Evolutionary conservation across 139 green algal species (phyloP).

Genomic region (Coelastrella sp.): DNA sequence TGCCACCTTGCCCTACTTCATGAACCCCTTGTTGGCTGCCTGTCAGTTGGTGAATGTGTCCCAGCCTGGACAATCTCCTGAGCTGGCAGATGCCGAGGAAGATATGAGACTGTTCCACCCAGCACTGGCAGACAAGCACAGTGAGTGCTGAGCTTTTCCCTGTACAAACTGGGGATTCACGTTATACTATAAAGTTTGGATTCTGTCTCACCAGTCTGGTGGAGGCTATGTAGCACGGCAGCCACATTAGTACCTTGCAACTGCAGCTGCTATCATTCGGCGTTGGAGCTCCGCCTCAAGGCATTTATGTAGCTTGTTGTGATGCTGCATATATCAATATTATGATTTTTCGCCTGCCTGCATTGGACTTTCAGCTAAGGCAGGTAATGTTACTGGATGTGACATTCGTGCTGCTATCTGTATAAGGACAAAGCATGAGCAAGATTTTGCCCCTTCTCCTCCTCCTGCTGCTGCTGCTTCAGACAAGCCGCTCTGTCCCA

Average conservation of each 20-base stretch:
- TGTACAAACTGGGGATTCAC: neutral
- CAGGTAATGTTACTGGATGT: no score
- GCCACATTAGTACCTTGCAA: neutral
- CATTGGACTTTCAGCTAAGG: neutral
- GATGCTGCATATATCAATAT: neutral
- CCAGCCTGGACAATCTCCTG: neutral
- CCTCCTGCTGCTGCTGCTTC: neutral
- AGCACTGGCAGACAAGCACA: slow-evolving; percentile 36
- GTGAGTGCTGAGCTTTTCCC: slow-evolving; percentile 22
- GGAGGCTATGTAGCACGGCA: neutral
- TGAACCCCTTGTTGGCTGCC: slow-evolving; percentile 48
- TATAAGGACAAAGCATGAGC: neutral
- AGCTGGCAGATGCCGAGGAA: slow-evolving; percentile 30
- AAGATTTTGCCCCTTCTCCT: neutral
- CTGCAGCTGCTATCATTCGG: no score
- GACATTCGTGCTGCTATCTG: neutral
- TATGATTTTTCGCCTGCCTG: neutral
- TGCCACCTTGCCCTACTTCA: slow-evolving; percentile 48
- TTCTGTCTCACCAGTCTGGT: no score
- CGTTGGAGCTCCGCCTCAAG: no score
- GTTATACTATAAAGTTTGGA: neutral
- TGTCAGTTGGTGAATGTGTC: slow-evolving; percentile 49
- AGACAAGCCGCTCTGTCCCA: slow-evolving; percentile 23
- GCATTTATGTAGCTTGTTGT: no score
- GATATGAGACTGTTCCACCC: slow-evolving; percentile 44